A percentile compares a stretch with the other conserved stretches of the same genome.
phyloP scores from a whole-genome alignment of 345 rosid species.

The Acer saccharum region DNA sequence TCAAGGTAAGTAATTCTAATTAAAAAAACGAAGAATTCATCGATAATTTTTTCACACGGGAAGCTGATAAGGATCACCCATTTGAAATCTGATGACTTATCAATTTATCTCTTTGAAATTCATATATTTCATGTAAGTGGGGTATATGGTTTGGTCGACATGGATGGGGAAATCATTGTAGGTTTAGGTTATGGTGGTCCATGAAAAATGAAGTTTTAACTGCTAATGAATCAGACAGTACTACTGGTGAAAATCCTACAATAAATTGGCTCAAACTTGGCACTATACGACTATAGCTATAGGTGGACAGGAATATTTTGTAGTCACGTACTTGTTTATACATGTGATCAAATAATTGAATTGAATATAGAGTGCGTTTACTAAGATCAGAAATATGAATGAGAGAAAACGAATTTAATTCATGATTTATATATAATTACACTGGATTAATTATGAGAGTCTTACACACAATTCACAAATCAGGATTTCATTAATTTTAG shows the following conservation, averaged over 20 bases:
- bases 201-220: not conserved
- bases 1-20: too few relatives aligned
- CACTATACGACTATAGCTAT: not conserved
- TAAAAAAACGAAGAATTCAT: too few relatives aligned
- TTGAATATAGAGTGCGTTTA: too few relatives aligned
- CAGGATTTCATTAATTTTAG: too few relatives aligned
- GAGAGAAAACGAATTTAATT: too few relatives aligned
- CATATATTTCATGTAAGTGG: not conserved
- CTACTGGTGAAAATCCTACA: not conserved
- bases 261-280: not conserved
- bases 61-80: not conserved
- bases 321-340: not conserved
- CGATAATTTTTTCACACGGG: not conserved
- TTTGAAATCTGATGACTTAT: not conserved
- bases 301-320: not conserved
- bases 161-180: not conserved
- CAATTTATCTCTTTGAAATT: not conserved
- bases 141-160: not conserved
- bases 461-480: too few relatives aligned
- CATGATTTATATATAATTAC: too few relatives aligned
- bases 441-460: too few relatives aligned
- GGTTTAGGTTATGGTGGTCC: not conserved
- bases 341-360: conserved; percentile 6
- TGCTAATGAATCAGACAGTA: not conserved
- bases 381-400: too few relatives aligned